Base-by-base conservation (phyloP, 1,284 basidiomycete genomes). In the Marasmius oreades region DNA sequence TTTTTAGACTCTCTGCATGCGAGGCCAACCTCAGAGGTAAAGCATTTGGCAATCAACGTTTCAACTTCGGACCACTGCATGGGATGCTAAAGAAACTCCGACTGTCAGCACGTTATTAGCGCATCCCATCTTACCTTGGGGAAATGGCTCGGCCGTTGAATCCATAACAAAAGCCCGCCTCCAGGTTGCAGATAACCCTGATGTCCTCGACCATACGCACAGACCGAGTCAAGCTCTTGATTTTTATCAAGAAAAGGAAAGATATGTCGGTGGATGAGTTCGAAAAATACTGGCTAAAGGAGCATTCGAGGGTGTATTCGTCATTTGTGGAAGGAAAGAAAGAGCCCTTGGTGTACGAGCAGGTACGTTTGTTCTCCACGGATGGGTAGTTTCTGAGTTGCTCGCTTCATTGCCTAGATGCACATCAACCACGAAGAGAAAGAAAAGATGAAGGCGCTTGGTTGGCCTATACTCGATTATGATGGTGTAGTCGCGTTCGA, bases 231-330 rank as follows among this genome's bases (percentile, higher is more conserved):
- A 34, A 37, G 20, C 26, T 28, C 11, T 24, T 53, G 20, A n/a
- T 39, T 16, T 44, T 53, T 28, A 24, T 44, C 23, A 42, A 23
- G 14, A 53, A 20, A 31, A 23, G 42, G 24, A 8, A 20, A 7
- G 18, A 14, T 7, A 26, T 44, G 18, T 26, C 52, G 24, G 16
- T 28, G 8, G 52, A 53, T n/a, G 52, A 53, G 52, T 53, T 53
- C 20, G 39, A 44, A 4, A 36, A 23, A 6, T 31, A 53, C 28
- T 53, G 52, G 52, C 20, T 53, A 12, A 14, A 44, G 23, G 39
- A 42, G 6, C 36, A 53, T 28, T 53, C 52, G 12, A 53, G 28
- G 24, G 14, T 53, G 16, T 24, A 34, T 20, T 22, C 36, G 3
- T 22, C n/a, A 12, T 39, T 39, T 11, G 51, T 37, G 8, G 20